These are phyloP conservation scores for Cladochytrium tenue DNA, from an alignment of 371 early-diverging fungal genomes.

Conservation along the genomic window DNA sequence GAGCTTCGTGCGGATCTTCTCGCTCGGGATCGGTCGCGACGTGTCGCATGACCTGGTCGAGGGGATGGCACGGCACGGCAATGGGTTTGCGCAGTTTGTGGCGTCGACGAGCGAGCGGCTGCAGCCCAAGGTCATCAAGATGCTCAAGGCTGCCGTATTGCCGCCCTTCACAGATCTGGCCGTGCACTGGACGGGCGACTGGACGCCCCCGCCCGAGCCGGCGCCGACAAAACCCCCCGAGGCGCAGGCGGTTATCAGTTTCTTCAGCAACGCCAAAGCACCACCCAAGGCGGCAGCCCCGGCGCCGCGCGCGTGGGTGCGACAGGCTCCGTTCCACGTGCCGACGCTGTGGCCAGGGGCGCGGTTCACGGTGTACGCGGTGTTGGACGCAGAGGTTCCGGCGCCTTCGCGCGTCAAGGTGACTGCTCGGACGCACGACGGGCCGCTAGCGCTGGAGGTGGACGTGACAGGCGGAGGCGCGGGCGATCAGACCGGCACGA, in stretches of 20 bases:
- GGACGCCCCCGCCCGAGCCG: too few species aligned
- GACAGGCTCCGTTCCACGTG: slow-evolving; percentile 40
- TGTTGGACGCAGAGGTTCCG: slow-evolving; percentile 26
- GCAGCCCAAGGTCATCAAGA: slow-evolving; percentile 48
- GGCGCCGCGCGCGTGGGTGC: slow-evolving; percentile 3
- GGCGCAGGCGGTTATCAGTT: slow-evolving; percentile 15
- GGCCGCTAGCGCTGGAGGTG: slow-evolving; percentile 45
- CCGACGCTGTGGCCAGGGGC: slow-evolving; percentile 44
- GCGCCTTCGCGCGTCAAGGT: slow-evolving; percentile 32
- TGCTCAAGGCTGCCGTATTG: slow-evolving; percentile 49
- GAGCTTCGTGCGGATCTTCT: slow-evolving; percentile 37
- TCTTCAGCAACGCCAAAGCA: slow-evolving; percentile 1
- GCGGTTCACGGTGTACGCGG: slow-evolving; percentile 37
- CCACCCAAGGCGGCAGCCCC: too few species aligned
- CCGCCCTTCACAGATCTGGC: slow-evolving; percentile 46
- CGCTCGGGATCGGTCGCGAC: slow-evolving; percentile 46
- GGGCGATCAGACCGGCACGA: not conserved
- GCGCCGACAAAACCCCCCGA: too few species aligned
- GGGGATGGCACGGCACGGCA: slow-evolving; percentile 45
- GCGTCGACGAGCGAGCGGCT: slow-evolving; percentile 40
- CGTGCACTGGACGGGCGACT: slow-evolving; percentile 30
- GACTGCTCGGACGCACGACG: slow-evolving; percentile 36
- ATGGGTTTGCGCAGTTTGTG: slow-evolving; percentile 49
- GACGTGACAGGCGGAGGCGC: slow-evolving; percentile 31
- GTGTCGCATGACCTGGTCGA: slow-evolving; percentile 53